Conservation (phyloP, 1,284 basidiomycete genomes). For the Bjerkandera adusta region DNA sequence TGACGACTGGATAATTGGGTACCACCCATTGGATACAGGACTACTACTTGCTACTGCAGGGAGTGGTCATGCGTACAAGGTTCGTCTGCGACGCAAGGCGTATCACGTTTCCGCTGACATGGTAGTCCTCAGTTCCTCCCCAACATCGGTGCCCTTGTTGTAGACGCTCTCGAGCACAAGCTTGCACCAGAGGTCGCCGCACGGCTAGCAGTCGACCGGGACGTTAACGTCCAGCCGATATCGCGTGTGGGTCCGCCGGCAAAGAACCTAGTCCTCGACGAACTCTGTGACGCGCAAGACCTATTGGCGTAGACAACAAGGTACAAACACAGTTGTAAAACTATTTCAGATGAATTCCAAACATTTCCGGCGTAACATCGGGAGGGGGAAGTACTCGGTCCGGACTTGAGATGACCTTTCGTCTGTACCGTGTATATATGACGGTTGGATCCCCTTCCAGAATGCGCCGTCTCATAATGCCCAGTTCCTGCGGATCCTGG, state of each 20-base stretch:
- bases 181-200: conserved; percentile 46
- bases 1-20: conserved; percentile 78
- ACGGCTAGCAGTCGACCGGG: conserved; percentile 55
- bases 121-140: conserved; percentile 69
- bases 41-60: conserved; percentile 75
- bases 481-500: no score
- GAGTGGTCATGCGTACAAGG: conserved; percentile 85
- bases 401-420: no score
- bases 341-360: no score
- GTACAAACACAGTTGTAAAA: no score
- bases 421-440: no score
- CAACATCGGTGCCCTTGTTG: conserved; percentile 74
- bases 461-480: no score
- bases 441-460: no score
- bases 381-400: no score
- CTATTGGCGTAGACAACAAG: no score
- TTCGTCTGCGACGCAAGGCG: conserved; percentile 23
- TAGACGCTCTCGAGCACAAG: conserved; percentile 65
- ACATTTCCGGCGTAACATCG: no score
- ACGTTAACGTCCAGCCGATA: conserved; percentile 26
- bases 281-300: conserved; percentile 51
- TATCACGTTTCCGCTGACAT: neutral
- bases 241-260: conserved; percentile 32
- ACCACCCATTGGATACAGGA: conserved; percentile 51
- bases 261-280: conserved; percentile 42